Percentiles rank a stretch among this genome's conserved stretches.
phyloP scores from a whole-genome alignment of 768 basidiomycete genomes.

The Scleroderma citrinum region DNA sequence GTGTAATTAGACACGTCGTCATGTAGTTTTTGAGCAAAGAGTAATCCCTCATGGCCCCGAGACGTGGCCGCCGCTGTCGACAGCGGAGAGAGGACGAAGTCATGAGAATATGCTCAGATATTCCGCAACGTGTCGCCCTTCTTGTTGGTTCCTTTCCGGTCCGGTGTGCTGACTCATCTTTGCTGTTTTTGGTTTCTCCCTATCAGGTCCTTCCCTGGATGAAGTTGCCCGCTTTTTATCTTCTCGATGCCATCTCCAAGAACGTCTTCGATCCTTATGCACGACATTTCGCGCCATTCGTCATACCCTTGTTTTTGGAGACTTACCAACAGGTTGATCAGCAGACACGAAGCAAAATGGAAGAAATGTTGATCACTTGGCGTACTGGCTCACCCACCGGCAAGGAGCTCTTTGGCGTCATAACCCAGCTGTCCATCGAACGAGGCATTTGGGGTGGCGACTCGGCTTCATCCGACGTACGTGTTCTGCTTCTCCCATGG shows the following conservation, averaged over 20 bases:
- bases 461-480: conserved; percentile 35
- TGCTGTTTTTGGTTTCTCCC: conserved; percentile 24
- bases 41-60: conserved; percentile 27
- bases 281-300: conserved; percentile 73
- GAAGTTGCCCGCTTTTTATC: conserved; percentile 91
- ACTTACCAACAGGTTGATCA: conserved; percentile 86
- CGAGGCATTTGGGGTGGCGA: conserved; percentile 72
- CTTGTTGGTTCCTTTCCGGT: conserved; percentile 27
- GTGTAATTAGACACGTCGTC: conserved; percentile 42
- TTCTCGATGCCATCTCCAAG: conserved; percentile 95
- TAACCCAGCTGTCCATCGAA: conserved; percentile 80
- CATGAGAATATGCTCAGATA: conserved; percentile 28
- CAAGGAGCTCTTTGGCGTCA: conserved; percentile 78
- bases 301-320: conserved; percentile 79
- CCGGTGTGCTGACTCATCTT: conserved; percentile 70
- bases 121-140: conserved; percentile 23
- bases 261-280: conserved; percentile 94
- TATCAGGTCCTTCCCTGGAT: conserved; percentile 79
- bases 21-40: conserved; percentile 38
- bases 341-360: conserved; percentile 86
- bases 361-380: conserved; percentile 97
- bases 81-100: conserved; percentile 32
- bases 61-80: conserved; percentile 27
- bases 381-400: conserved; percentile 76
- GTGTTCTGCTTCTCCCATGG: conserved; percentile 15